Evolutionary conservation across 2,329 filamentous ascomycete genomes (phyloP), one percentile per base, ranked within the genome.

Genomic region (Lecanicillium sp.): DNA sequence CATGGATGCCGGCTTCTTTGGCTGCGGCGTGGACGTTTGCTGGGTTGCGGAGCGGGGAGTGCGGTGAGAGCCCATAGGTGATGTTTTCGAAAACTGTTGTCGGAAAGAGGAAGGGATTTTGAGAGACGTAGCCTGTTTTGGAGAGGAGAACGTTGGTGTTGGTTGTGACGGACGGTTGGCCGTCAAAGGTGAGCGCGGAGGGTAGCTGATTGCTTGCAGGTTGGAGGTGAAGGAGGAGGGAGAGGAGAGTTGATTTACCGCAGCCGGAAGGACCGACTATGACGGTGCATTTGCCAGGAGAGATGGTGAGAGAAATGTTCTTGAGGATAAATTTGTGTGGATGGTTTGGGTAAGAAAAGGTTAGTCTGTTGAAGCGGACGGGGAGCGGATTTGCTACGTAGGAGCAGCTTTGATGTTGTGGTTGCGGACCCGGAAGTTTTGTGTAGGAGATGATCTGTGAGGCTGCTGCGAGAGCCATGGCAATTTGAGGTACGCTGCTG

Each of bases 221-320:
- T 48, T 92, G 87, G 0, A 95, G 67, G 1, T 82, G 77, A 4
- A 94, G 63, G 0, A 96, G 66, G 0, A 96, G 63, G 0, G 83
- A 75, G 1, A 83, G 72, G 27, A 95, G 70, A 0, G 90, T 95
- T 12, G 83, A 89, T 62, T 98, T 96, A 1, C 92, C 90, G n/a
- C 83, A 85, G 0, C 92, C 90, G 0, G 88, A 95, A 1, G 75
- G 64, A 1, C 90, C 89, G 3, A 94, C 87, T 15, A 96, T 77
- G 3, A 85, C 87, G 0, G 80, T 80, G 47, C 77, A 84, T 4
- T 73, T 77, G 16, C 80, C 78, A 0, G 71, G 58, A 1, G 67
- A 54, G 37, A 95, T 74, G 1, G 60, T 64, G 7, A 95, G 63
- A n/a, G 68, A 78, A n/a, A 94, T 56, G 16, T 75, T 64, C 9